Conservation (phyloP, 2,329 filamentous ascomycete genomes). For the Cryphonectria nitschkei region DNA sequence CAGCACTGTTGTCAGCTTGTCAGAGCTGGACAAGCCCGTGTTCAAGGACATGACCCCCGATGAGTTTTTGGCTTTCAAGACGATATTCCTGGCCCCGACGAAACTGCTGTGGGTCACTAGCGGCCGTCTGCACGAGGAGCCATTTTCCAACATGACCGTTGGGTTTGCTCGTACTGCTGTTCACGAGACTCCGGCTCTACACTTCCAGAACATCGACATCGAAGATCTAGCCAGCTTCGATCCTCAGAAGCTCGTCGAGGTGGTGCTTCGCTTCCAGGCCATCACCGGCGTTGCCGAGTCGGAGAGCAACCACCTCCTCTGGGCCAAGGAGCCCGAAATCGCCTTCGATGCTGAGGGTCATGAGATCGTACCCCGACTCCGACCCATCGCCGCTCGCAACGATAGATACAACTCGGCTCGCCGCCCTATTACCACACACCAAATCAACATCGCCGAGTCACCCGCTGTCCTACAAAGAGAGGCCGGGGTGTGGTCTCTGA, state of each 20-base stretch:
- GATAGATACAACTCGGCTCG: slow-evolving; percentile 30
- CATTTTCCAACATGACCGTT: slow-evolving; percentile 34
- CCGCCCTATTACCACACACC: neutral
- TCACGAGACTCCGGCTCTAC: slow-evolving; percentile 29
- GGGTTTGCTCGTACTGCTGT: slow-evolving; percentile 32
- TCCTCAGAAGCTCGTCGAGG: slow-evolving; percentile 28
- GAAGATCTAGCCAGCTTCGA: slow-evolving; percentile 15
- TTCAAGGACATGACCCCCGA: slow-evolving; percentile 31
- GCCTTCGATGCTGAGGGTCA: slow-evolving; percentile 20
- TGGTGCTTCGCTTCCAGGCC: slow-evolving; percentile 22
- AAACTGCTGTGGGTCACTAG: slow-evolving; percentile 36
- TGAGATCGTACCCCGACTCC: slow-evolving; percentile 22
- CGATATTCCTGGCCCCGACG: slow-evolving; percentile 27
- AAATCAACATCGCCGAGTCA: neutral
- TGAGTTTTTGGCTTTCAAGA: slow-evolving; percentile 28
- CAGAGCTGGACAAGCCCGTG: slow-evolving; percentile 35
- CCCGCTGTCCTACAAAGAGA: neutral
- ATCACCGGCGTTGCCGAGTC: neutral
- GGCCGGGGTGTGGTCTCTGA: neutral
- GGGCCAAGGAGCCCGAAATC: slow-evolving; percentile 31
- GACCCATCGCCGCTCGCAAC: slow-evolving; percentile 24
- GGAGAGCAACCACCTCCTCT: slow-evolving; percentile 14
- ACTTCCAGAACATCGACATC: slow-evolving; percentile 33
- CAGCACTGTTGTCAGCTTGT: slow-evolving; percentile 30
- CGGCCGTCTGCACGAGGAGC: slow-evolving; percentile 29